Base-by-base conservation (phyloP, 768 basidiomycete species). In the Cystofilobasidium ferigula region DNA sequence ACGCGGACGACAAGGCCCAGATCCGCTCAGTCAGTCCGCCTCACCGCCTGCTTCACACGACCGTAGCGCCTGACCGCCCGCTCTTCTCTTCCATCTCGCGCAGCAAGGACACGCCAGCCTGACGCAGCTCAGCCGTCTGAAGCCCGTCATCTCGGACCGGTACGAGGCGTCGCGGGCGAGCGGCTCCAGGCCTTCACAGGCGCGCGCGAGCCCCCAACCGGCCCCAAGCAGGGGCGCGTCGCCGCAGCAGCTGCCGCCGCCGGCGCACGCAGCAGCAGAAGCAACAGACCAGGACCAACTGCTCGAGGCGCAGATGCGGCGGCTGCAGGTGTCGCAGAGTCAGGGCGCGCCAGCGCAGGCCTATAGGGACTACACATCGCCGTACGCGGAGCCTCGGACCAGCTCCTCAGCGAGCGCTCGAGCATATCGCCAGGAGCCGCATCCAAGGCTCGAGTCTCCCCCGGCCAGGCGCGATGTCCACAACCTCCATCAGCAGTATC, bases 41-140 rank as follows among this genome's bases (percentile, higher is more conserved):
- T 13, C 2, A 14, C 1, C 9, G 26, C 24, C 24, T 24, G 16
- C n/a, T 24, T 28, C 7, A 9, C 22, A 32, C 32, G n/a, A 12
- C 28, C 32, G 45, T 32, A 45, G 10, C 28, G n/a, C n/a, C 30
- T 42, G 10, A 40, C 18, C 34, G 16, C 28, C 28, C 43, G 24
- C 14, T 24, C n/a, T 16, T 51, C n/a, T 57, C 45, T 14, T 14
- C 16, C 22, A 26, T 24, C 18, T 14, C n/a, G 26, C 26, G 18
- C 38, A 67, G 65, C 48, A 42, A 22, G 65, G 65, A 26, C 60
- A 61, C 28, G 20, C 38, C 12, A 59, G 58, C 32, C 54, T 67
- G 30, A 40, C 56, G 24, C 36, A 59, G 30, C 60, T 67, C n/a
- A 57, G 36, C 26, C 28, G 54, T 30, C 59, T 67, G 28, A 67